Base-by-base conservation (phyloP, 2,329 filamentous ascomycete species). In the Coniochaeta sp. region DNA sequence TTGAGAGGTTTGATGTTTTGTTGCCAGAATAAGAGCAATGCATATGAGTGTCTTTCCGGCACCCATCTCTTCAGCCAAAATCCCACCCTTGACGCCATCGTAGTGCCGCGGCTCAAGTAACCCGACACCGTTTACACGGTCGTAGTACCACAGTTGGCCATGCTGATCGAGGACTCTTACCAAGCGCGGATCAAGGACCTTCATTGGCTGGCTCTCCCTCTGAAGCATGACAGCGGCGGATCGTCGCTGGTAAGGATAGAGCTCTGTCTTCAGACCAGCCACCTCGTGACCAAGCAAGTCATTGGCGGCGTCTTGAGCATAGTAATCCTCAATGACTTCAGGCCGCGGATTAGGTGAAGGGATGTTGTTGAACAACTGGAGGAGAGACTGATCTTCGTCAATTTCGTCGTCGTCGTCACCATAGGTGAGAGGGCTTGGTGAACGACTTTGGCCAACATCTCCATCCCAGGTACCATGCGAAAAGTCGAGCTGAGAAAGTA, bases 31-130 rank as follows among this genome's bases (percentile, higher is more conserved):
- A 1, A 91, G 75, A 7, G 88, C 81, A 19, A 98, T 75, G 64
- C 89, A 93, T 12, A 97, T 96, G 28, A 97, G 74, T 0, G 93
- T 97, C 76, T 97, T 98, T 0, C 93, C 93, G 0, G 83, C 76
- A 6, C 88, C 89, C 89, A 93, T 93, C 64, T 90, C 88, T 69
- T 95, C 90, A 0, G 89, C 89, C 16, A 92, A 75, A 16, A 93
- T 89, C 2, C 92, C 93, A 36, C 93, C 92, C 61, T 82, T 80
- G 6, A 87, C 82, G 28, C 85, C 81, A 52, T 95, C 91, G 66
- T 93, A 96, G 61, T 84, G 83, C 2, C 82, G 81, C 12, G 89
- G 87, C n/a, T 89, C 83, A 38, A 79, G 78, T 0, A 90, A 70
- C 56, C 91, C 81, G 0, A 78, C 77, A 0, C 85, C 83, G 17